Evolutionary conservation across 2,329 filamentous ascomycete genomes (phyloP), one percentile per base, ranked within the genome.

Genomic region (Aspergillus ruber): DNA sequence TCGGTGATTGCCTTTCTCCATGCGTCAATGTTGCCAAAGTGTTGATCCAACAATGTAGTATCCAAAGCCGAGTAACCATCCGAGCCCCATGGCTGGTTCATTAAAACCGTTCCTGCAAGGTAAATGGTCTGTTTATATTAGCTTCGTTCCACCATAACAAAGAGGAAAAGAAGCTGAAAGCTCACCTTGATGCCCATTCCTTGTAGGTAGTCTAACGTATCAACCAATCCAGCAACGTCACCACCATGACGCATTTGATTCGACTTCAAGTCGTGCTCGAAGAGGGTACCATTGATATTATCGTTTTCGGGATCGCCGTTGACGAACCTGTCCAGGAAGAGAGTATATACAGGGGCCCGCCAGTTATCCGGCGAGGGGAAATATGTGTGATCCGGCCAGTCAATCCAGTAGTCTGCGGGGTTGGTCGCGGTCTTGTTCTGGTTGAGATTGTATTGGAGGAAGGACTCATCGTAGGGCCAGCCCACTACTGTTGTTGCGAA

Each of bases 271-370:
- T 84, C 81, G 60, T 82, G 78, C 56, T 84, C 81, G 62, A 77
- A 84, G 3, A 72, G 52, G 0, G 81, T 83, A 8, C 72, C 76
- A 59, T 84, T 84, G 39, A 75, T 74, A 56, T 84, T 76, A 59
- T 85, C 81, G 58, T 85, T 85, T 2, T 70, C 72, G 6, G 82
- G 81, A 55, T 85, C 77, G 17, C 82, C 82, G 56, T 85, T 84
- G 38, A 82, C 80, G 56, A 79, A 85, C 50, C 80, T 71, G 60
- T 85, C 82, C 9, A 83, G 64, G 58, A 83, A 83, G 41, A 85
- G 67, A 7, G 80, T 82, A 60, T 85, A 85, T 58, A 84, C 79
- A 0, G 82, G 82, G 51, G 85, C 76, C 21, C 82, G 74, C 82
- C 82, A 85, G 55, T 80, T 84, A 0, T 68, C 60, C 1, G 82